These are phyloP conservation scores for Hymenoscyphus salicellus DNA, from an alignment of 2,329 filamentous ascomycete genomes.

Conservation along the genomic window DNA sequence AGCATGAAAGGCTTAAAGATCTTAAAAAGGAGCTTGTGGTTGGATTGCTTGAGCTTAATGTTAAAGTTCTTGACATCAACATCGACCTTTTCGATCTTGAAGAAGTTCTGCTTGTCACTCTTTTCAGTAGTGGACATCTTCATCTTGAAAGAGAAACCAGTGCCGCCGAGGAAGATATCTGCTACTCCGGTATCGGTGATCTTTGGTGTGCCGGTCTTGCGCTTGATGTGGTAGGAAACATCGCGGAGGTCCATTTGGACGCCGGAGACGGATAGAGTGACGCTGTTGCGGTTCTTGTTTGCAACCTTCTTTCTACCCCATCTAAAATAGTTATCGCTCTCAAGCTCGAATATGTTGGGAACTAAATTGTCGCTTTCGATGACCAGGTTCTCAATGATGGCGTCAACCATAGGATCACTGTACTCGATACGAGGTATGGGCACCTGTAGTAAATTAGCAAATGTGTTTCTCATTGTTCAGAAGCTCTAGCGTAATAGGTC, in stretches of 20 bases:
- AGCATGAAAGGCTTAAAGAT: conserved; percentile 85
- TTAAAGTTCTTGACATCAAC: conserved; percentile 78
- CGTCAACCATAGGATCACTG: conserved; percentile 78
- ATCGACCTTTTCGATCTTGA: conserved; percentile 88
- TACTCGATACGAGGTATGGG: conserved; percentile 94
- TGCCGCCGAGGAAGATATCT: conserved; percentile 82
- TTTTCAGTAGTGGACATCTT: conserved; percentile 79
- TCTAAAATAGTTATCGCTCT: conserved; percentile 89
- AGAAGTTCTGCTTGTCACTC: conserved; percentile 75
- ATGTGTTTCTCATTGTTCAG: no score
- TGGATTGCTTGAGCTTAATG: conserved; percentile 91
- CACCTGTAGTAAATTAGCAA: conserved; percentile 39
- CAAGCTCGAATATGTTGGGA: conserved; percentile 85
- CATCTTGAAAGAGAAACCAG: conserved; percentile 88
- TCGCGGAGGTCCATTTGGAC: conserved; percentile 90
- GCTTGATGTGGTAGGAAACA: conserved; percentile 92
- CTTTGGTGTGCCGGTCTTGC: conserved; percentile 87
- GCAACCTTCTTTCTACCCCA: conserved; percentile 87
- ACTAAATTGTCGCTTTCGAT: conserved; percentile 96
- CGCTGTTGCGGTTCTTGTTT: conserved; percentile 74
- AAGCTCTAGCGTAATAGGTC: no score
- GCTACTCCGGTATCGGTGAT: conserved; percentile 84
- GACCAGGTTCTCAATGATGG: conserved; percentile 88
- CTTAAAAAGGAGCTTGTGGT: conserved; percentile 85
- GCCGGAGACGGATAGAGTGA: conserved; percentile 82